These are phyloP conservation scores for Trichoderma aggressivum DNA, from an alignment of 2,329 filamentous ascomycete genomes.

Conservation along the genomic window DNA sequence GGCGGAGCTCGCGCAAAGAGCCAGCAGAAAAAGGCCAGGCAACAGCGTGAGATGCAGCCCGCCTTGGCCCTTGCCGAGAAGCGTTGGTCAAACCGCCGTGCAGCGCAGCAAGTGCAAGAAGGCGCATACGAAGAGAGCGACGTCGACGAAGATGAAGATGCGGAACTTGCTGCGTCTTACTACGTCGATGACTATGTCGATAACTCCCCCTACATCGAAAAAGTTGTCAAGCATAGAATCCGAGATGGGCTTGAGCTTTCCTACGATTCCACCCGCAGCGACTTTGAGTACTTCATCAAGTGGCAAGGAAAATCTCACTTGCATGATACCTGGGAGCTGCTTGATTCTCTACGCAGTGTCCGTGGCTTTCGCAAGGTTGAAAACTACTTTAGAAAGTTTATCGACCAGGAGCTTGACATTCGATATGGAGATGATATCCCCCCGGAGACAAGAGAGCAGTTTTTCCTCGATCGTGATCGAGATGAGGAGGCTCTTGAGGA, in stretches of 20 bases:
- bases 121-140: slow-evolving; percentile 66
- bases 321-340: slow-evolving; percentile 92
- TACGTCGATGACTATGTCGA: slow-evolving; percentile 70
- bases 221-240: slow-evolving; percentile 80
- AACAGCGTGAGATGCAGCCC: slow-evolving; percentile 65
- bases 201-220: slow-evolving; percentile 80
- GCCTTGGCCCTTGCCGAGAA: slow-evolving; percentile 72
- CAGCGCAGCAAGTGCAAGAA: slow-evolving; percentile 68
- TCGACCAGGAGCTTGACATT: slow-evolving; percentile 76
- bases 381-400: slow-evolving; percentile 86
- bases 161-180: slow-evolving; percentile 57
- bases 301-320: slow-evolving; percentile 96
- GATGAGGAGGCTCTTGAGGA: slow-evolving; percentile 85
- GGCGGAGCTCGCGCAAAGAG: slow-evolving; percentile 70
- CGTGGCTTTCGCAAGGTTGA: slow-evolving; percentile 86
- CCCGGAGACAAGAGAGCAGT: slow-evolving; percentile 86
- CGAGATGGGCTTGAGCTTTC: slow-evolving; percentile 63
- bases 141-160: slow-evolving; percentile 60
- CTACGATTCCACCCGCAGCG: slow-evolving; percentile 59
- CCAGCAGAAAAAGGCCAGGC: slow-evolving; percentile 72
- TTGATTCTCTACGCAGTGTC: slow-evolving; percentile 68
- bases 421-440: slow-evolving; percentile 71
- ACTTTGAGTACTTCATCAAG: slow-evolving; percentile 92
- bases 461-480: slow-evolving; percentile 90
- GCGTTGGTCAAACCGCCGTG: slow-evolving; percentile 84